Evolutionary conservation across 1,284 basidiomycete genomes (phyloP).

Genomic region (Sanghuangporus sanghuang): DNA sequence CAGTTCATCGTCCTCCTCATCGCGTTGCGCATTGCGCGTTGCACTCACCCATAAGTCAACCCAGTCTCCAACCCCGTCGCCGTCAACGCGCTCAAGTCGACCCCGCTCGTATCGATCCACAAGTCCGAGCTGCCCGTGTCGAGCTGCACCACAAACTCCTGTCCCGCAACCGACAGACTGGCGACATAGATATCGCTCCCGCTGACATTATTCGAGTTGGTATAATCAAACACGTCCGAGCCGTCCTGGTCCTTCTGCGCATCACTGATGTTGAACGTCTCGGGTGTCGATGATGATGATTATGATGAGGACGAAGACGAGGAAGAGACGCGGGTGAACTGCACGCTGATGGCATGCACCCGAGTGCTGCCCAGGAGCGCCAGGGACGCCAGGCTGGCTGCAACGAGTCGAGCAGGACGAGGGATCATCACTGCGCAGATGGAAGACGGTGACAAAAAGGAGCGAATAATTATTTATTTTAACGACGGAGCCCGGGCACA

Average conservation of each 20-base stretch:
- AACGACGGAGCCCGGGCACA: too few species aligned
- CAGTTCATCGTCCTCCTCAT: background rate
- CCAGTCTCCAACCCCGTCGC: conserved; percentile 10
- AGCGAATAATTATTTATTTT: too few species aligned
- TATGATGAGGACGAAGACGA: background rate
- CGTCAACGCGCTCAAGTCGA: conserved; percentile 1
- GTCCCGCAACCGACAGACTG: conserved; percentile 5
- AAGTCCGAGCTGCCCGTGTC: conserved; percentile 18
- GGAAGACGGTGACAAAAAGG: too few species aligned
- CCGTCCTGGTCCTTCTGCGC: conserved; percentile 7
- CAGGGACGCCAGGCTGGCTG: background rate
- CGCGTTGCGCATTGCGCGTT: background rate
- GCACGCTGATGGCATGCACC: background rate
- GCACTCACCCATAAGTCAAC: conserved; percentile 14
- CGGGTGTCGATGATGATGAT: background rate
- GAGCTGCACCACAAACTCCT: conserved; percentile 15
- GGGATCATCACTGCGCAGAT: background rate
- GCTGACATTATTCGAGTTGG: conserved; percentile 12
- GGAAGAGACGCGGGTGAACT: background rate
- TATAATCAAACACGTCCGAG: conserved; percentile 10
- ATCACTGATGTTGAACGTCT: background rate
- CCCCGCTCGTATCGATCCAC: conserved; percentile 13
- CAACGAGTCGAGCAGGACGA: background rate
- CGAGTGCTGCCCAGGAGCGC: background rate
- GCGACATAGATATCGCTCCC: conserved; percentile 15